Conservation (phyloP, 2,329 filamentous ascomycete genomes). For the Ilyonectria destructans region DNA sequence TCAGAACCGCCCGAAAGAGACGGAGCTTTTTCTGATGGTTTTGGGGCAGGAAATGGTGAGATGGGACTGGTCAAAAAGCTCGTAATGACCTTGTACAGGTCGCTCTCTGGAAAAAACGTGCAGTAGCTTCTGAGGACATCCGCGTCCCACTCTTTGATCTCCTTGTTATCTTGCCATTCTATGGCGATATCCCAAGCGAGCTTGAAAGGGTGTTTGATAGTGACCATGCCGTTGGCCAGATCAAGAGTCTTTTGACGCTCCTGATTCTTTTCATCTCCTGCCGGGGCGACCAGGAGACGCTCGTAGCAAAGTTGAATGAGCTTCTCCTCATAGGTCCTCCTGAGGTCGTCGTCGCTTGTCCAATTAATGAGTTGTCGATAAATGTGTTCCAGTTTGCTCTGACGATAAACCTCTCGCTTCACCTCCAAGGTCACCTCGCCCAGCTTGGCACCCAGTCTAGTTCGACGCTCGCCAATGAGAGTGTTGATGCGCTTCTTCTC, state of each 20-base stretch:
- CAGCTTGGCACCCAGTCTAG: constrained; percentile 87
- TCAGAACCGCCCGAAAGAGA: constrained; percentile 60
- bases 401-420: constrained; percentile 85
- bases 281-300: constrained; percentile 77
- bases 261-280: constrained; percentile 75
- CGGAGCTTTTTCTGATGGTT: constrained; percentile 44
- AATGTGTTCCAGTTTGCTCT: constrained; percentile 84
- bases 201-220: constrained; percentile 92
- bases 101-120: constrained; percentile 86
- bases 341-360: constrained; percentile 87
- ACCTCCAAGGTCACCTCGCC: constrained; percentile 89
- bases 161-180: constrained; percentile 88
- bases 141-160: constrained; percentile 83
- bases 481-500: constrained; percentile 93
- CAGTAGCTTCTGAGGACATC: constrained; percentile 86
- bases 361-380: constrained; percentile 92
- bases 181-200: constrained; percentile 93
- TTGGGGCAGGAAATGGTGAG: constrained; percentile 80
- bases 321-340: constrained; percentile 92
- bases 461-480: constrained; percentile 90
- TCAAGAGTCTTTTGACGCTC: constrained; percentile 83
- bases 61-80: constrained; percentile 88
- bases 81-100: constrained; percentile 85
- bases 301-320: constrained; percentile 87
- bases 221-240: constrained; percentile 92